Conservation (phyloP, 805 yeast genomes). For the Pichia ethanolica region DNA sequence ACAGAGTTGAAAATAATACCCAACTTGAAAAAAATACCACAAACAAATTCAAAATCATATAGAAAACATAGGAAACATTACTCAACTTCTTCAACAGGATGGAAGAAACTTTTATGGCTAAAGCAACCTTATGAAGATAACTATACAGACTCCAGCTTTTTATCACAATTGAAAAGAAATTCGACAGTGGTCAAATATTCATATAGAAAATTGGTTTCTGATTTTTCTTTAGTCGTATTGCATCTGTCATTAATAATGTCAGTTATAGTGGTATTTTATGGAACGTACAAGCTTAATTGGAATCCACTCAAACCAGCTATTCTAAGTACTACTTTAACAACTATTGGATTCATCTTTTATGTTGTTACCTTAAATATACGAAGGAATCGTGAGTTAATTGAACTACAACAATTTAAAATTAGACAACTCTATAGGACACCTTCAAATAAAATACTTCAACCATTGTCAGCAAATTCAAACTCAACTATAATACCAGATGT, state of each 20-base stretch:
- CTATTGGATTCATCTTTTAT: constrained; percentile 31
- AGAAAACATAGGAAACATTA: not conserved
- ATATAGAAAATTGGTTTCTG: constrained; percentile 57
- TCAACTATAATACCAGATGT: not conserved
- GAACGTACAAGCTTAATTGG: constrained; percentile 45
- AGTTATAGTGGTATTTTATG: constrained; percentile 62
- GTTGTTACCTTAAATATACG: constrained; percentile 23
- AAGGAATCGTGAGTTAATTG: constrained; percentile 24
- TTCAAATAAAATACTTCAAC: not conserved
- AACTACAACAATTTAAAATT: constrained; percentile 22
- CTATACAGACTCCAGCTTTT: constrained; percentile 73
- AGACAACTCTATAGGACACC: constrained; percentile 16
- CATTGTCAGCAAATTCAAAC: not conserved
- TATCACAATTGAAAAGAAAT: constrained; percentile 73
- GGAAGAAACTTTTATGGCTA: constrained; percentile 84
- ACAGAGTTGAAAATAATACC: not conserved
- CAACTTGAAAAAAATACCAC: not conserved
- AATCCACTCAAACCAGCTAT: constrained; percentile 38
- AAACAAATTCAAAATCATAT: not conserved
- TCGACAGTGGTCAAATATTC: constrained; percentile 65
- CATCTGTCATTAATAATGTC: constrained; percentile 59
- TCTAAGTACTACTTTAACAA: constrained; percentile 27
- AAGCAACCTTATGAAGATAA: constrained; percentile 87
- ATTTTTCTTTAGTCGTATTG: constrained; percentile 58
- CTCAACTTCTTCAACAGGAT: constrained; percentile 20